A percentile compares a stretch with the other conserved stretches of the same genome.
phyloP scores from a whole-genome alignment of 768 basidiomycete species.

The Pisolithus microcarpus region DNA sequence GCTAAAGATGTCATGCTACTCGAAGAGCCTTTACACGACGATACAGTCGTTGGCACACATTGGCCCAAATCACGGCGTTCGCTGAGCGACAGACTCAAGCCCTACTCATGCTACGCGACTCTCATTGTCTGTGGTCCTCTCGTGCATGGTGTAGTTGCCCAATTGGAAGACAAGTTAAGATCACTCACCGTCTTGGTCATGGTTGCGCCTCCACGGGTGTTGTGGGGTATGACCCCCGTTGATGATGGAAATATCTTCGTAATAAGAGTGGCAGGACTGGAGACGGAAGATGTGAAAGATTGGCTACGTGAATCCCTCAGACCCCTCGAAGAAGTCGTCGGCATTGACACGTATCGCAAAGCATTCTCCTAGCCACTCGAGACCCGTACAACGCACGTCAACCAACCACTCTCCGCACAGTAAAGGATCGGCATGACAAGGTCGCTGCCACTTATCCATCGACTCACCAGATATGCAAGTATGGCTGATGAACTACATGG shows the following conservation, averaged over 20 bases:
- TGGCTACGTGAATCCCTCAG: constrained; percentile 59
- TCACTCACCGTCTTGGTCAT: constrained; percentile 57
- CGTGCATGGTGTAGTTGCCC: constrained; percentile 38
- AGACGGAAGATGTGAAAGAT: constrained; percentile 64
- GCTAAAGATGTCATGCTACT: constrained; percentile 76
- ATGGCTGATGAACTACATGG: constrained; percentile 27
- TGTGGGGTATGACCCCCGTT: constrained; percentile 78
- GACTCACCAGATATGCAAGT: constrained; percentile 10
- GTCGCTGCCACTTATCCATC: neutral
- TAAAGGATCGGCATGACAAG: neutral
- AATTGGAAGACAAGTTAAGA: constrained; percentile 44
- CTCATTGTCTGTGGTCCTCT: constrained; percentile 72
- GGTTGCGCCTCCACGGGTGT: constrained; percentile 45
- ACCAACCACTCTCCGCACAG: too few species aligned
- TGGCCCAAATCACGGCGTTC: constrained; percentile 34
- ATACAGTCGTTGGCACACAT: constrained; percentile 9
- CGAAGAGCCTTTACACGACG: constrained; percentile 35
- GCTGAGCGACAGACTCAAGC: constrained; percentile 56
- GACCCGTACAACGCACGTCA: too few species aligned
- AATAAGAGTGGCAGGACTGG: constrained; percentile 66
- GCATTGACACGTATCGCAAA: constrained; percentile 56
- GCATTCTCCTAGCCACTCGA: constrained; percentile 41
- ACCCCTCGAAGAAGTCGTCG: constrained; percentile 47
- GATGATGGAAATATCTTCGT: constrained; percentile 43
- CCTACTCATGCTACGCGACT: constrained; percentile 89